Evolutionary conservation across 164 flowering plant genomes (phyloP), one percentile per base, ranked within the genome.

Genomic region (Tetrastigma voinierianum): DNA sequence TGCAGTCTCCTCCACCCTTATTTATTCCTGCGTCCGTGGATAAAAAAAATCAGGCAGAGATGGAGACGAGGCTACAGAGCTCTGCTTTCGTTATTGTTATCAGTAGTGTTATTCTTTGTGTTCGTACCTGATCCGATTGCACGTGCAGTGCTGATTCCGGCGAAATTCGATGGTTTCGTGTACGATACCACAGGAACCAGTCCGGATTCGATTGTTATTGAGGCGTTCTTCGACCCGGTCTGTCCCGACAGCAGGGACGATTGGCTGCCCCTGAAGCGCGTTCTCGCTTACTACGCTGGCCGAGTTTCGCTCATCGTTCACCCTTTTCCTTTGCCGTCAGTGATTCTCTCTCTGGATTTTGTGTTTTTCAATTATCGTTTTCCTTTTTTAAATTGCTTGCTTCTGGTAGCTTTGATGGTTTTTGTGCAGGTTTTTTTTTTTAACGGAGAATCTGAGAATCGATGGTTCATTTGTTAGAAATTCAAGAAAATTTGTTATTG

Each of bases 171-270:
- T 62, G 97, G 98, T 11, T 93, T 93, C 82, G 78, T 87, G 67
- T 90, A 87, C 82, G 44, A 68, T 13, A 46, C 57, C 60, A 54
- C 46, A 55, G 58, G 2, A 16, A 67, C 60, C 17, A 63, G 57
- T 56, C 20, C 66, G 3, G 81, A 76, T 17, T 43, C 87, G 45
- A 72, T 92, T 45, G 10, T 76, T 13, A 78, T 92, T 75, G 98
- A 92, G 54, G 98, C 93, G 3, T 92, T 90, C 80, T 78, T 82
- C 59, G 98, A 92, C 70, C 96, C 96, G 8, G 75, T 92, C 53
- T 92, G 96, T 77, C 96, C 98, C 20, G 94, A 88, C 60, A 87
- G 92, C 74, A 78, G 95, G 45, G 96, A 87, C 76, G 65, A 96
- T 0, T 92, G 98, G 98, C 90, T 88, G 1, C 88, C 90, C 24